phyloP scores from a whole-genome alignment of 495 filamentous ascomycete species.

The Saxophila tyrrhenica region DNA sequence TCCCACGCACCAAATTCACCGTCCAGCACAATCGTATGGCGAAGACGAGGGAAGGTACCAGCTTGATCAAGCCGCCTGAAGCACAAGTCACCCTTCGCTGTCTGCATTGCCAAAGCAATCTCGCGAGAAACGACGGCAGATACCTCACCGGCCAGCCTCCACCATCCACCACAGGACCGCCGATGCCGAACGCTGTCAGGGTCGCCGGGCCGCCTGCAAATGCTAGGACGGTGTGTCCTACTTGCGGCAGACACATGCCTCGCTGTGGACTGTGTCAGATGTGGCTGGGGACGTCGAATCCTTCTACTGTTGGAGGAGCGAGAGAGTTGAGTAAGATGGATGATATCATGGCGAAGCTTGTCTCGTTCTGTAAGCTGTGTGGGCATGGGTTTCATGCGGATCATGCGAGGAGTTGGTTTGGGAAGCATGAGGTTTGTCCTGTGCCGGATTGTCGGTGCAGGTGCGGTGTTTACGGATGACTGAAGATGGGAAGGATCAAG shows the following conservation, averaged over 20 bases:
- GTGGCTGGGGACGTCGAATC: slow-evolving; percentile 69
- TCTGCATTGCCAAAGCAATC: slow-evolving; percentile 59
- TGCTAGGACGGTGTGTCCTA: slow-evolving; percentile 58
- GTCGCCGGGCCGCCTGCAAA: slow-evolving; percentile 29
- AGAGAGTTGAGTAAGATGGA: slow-evolving; percentile 19
- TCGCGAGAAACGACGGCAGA: slow-evolving; percentile 26
- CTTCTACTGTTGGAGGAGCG: slow-evolving; percentile 24
- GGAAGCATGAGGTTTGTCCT: slow-evolving; percentile 66
- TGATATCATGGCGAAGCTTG: slow-evolving; percentile 40
- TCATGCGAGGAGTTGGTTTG: slow-evolving; percentile 84
- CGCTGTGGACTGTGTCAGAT: slow-evolving; percentile 81
- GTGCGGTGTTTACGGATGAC: slow-evolving; percentile 37
- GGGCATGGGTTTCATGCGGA: slow-evolving; percentile 83
- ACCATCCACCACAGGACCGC: neutral
- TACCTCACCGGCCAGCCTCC: slow-evolving; percentile 4
- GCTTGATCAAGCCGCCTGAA: slow-evolving; percentile 47
- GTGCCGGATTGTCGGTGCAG: slow-evolving; percentile 80
- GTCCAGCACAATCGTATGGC: slow-evolving; percentile 27
- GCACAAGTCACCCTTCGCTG: slow-evolving; percentile 75
- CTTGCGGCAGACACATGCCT: slow-evolving; percentile 77
- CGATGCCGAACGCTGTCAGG: neutral
- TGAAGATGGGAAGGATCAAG: no score
- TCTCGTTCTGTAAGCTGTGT: slow-evolving; percentile 79
- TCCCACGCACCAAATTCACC: slow-evolving; percentile 49
- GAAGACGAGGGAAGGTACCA: slow-evolving; percentile 17